Base-by-base conservation (phyloP, 192 early-diverging fungal genomes). In the Pilaira anomala region DNA sequence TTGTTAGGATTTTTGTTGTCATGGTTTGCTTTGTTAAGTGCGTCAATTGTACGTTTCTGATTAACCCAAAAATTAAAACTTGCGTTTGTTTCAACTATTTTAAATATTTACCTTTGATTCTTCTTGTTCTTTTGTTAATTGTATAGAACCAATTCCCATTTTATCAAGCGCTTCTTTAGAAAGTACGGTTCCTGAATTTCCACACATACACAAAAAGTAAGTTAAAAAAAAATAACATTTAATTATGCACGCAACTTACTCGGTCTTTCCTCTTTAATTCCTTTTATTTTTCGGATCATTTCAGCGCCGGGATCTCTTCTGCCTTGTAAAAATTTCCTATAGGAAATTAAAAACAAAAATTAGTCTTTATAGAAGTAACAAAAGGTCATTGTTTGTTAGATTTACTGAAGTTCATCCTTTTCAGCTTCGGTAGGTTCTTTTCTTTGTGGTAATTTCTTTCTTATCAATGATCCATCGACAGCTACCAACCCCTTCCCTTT, bases 251-350 rank as follows among this genome's bases (percentile, higher is more conserved):
- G 1, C 36, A 33, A 30, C 50, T 45, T 61, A 68, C 66, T 44
- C 48, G 30, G 18, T 45, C 22, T 28, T 45, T 60, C 50, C 13
- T 68, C 57, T 26, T 68, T 21, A 18, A 68, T 68, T 11, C 67
- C 67, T 40, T 46, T 62, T 16, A 62, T n/a, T 56, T 61, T 53
- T 24, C 67, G 49, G 22, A 68, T 68, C 59, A 62, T 68, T 42
- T 62, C 53, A 30, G 67, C 67, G 24, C 67, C 67, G 51, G 67
- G 60, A 56, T 68, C 67, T 14, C n/a, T 51, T 33, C 40, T 52
- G 22, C 67, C 67, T n/a, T 68, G 46, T 25, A 68, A 48, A 48
- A 68, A 68, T 29, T 68, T 26, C 21, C 67, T 68, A 55, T 39
- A 59, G 25, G 26, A 25, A 50, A 52, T 21, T 45, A 52, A 39